Base-by-base conservation (phyloP, 176 grass and related monocot genomes). In the Pontederia paniculata region DNA sequence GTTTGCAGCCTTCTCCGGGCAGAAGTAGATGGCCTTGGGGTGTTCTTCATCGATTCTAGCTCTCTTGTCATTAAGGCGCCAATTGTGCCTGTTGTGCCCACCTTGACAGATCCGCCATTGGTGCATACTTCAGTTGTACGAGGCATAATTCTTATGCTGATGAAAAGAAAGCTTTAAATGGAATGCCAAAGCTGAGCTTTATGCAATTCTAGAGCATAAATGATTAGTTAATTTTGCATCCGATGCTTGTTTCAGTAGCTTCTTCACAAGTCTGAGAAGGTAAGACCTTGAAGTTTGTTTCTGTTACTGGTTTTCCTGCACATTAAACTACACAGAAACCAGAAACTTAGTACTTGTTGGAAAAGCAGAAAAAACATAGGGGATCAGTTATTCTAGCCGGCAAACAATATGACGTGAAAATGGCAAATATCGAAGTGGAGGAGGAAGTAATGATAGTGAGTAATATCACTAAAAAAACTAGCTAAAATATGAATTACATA, bases 1-100 rank as follows among this genome's bases (percentile, higher is more conserved):
- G 63, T 66, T 52, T 66, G 63, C 21, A n/a, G 47, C 37, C 5
- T 52, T 66, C 48, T 52, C 41, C 23, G 23, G 15, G 45, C 17
- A n/a, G 52, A 68, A 10, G 42, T 23, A 16, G 48, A 6, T 52
- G 47, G 44, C 51, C 41, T 22, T 31, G 63, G 23, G 20, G 25
- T 42, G 22, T 45, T 25, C 31, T 68, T 46, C 12, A 25, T 45
- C 50, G 28, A 43, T 31, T 68, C 50, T 21, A 68, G 11, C 18
- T 68, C 63, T 10, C 9, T 28, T 52, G 48, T 50, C 22, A 66
- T 66, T 9, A 66, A 48, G 47, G 48, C 31, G 23, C 63, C 63
- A 51, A 66, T 66, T 52, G 48, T 66, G 48, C 63, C 63, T 12
- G 48, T 66, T 21, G 47, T 19, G 3, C 66, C 66, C 17, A 68